Base-by-base conservation (phyloP, 441 rosid genomes). In the Capsella rubella region DNA sequence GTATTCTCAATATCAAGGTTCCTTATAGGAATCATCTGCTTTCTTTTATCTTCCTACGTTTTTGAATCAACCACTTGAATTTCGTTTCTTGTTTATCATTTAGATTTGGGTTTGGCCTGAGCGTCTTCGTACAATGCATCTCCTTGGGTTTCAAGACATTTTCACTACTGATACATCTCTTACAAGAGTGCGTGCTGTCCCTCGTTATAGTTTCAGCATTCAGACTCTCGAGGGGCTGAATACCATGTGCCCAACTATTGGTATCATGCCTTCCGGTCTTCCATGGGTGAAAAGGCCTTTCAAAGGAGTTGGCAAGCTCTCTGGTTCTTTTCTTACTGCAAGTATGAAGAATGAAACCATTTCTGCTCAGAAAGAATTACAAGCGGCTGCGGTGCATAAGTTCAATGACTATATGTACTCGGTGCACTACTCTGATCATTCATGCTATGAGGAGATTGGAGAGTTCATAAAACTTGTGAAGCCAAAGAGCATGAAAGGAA, bases 41-140 rank as follows among this genome's bases (percentile, higher is more conserved):
- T 32, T 51, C 50, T 62, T 60, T 61, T 8, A 60, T 35, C 31
- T 11, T 45, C 28, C 11, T 31, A 6, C 18, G 1, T 21, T 21
- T 11, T 5, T 71, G 47, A 67, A 16, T 52, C 9, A 5, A 8
- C 8, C n/a, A 16, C 16, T 35, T 67, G 69, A 52, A 16, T 58
- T 32, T 69, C 18, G 54, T 74, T 57, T 34, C 32, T 18, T 59
- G 11, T 40, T 52, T 66, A 8, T 58, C 79, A 46, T 62, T 15
- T 63, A 89, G 96, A 89, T 91, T 84, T 93, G 97, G 97, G 94
- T 91, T 74, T 91, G 97, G 96, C 98, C 93, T 15, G 96, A 93
- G 76, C 89, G 94, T 64, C 86, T 93, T 68, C 91, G 86, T 58
- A 88, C 87, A 37, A 86, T 93, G 91, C 94, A 93, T 81, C 87